A percentile compares a stretch with the other conserved stretches of the same genome.
phyloP scores from a whole-genome alignment of 768 basidiomycete genomes.

The Trametes cubensis region DNA sequence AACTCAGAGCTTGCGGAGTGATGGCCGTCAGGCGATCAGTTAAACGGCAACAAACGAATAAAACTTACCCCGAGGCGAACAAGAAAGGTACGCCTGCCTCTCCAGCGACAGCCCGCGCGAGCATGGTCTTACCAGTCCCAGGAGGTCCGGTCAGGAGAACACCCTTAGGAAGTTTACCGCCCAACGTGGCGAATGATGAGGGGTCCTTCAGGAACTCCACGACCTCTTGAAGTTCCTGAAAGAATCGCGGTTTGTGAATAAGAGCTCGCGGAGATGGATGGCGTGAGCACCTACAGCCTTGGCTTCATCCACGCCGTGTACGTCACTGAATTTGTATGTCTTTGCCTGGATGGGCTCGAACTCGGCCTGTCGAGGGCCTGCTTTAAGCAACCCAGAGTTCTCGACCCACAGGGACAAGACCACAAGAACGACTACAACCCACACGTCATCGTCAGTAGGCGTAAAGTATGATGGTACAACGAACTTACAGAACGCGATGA shows the following conservation, averaged over 20 bases:
- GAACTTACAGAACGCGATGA: constrained; percentile 68
- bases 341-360: constrained; percentile 84
- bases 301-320: constrained; percentile 97
- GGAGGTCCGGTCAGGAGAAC: constrained; percentile 89
- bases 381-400: constrained; percentile 91
- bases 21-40: constrained; percentile 7
- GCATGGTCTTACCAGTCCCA: constrained; percentile 96
- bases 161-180: constrained; percentile 94
- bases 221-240: constrained; percentile 90
- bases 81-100: constrained; percentile 98
- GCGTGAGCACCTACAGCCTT: constrained; percentile 65
- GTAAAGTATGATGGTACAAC: background rate
- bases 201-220: constrained; percentile 97
- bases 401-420: constrained; percentile 88
- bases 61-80: constrained; percentile 83
- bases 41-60: background rate
- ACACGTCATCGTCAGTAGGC: background rate
- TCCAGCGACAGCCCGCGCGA: constrained; percentile 96
- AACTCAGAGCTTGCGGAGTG: constrained; percentile 72
- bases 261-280: background rate
- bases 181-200: constrained; percentile 82
- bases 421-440: constrained; percentile 70
- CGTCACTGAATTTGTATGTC: constrained; percentile 88
- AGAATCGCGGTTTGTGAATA: background rate
- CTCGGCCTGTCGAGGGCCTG: constrained; percentile 76